Conservation (phyloP, 495 filamentous ascomycete species). For the Aspergillus avenaceus region DNA sequence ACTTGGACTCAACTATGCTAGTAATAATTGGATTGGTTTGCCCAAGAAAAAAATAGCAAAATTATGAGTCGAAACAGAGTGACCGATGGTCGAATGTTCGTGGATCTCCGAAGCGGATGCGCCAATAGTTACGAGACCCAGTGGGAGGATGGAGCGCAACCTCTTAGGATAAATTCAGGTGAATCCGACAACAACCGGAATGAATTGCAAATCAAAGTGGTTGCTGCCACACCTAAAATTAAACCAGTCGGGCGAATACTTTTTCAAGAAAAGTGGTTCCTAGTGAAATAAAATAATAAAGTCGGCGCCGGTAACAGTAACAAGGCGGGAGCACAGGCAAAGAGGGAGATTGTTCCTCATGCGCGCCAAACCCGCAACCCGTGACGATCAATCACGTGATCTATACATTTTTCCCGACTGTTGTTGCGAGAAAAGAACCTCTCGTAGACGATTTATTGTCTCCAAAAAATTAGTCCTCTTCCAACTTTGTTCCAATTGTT, state of each 20-base stretch:
- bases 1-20: background rate
- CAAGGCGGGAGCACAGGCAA: constrained; percentile 10
- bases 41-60: background rate
- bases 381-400: constrained; percentile 41
- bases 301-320: constrained; percentile 3
- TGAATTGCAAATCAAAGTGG: constrained; percentile 6
- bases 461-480: background rate
- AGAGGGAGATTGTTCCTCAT: constrained; percentile 22
- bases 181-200: constrained; percentile 14
- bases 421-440: background rate
- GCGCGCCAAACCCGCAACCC: constrained; percentile 36
- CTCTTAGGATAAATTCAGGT: constrained; percentile 5
- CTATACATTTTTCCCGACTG: constrained; percentile 23
- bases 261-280: too few relatives aligned
- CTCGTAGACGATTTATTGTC: background rate
- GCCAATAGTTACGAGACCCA: constrained; percentile 30
- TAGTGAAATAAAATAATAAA: background rate
- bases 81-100: constrained; percentile 12
- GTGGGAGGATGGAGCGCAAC: constrained; percentile 30
- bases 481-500: too few relatives aligned
- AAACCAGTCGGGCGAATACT: background rate
- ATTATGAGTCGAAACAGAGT: background rate
- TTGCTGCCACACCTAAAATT: background rate
- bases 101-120: constrained; percentile 27
- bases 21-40: background rate